Conservation (phyloP, 2,329 filamentous ascomycete genomes). For the Aspergillus awamori region DNA sequence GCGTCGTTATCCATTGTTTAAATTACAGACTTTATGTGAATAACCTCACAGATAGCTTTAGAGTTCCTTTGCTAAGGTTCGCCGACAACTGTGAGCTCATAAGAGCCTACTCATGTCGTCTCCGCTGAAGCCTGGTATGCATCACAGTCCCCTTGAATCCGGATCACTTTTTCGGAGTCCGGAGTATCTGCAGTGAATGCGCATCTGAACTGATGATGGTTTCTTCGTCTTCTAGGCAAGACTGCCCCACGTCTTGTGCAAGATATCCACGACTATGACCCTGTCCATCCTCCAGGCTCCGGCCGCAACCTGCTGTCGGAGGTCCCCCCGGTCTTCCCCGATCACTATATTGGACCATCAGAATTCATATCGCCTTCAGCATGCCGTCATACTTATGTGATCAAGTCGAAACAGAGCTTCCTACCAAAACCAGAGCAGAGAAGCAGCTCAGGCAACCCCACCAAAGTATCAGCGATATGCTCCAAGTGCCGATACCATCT, state of each 20-base stretch:
- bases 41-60: not conserved
- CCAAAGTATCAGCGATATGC: constrained; percentile 64
- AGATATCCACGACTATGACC: constrained; percentile 51
- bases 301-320: constrained; percentile 62
- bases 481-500: constrained; percentile 64
- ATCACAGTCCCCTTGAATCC: not conserved
- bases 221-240: constrained; percentile 46
- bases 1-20: not conserved
- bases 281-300: constrained; percentile 44
- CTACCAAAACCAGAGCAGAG: constrained; percentile 46
- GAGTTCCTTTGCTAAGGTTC: constrained; percentile 12
- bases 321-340: constrained; percentile 56
- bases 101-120: constrained; percentile 34
- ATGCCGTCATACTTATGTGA: constrained; percentile 63
- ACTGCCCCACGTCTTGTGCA: constrained; percentile 53
- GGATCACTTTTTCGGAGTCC: not conserved
- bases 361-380: constrained; percentile 45
- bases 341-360: constrained; percentile 37
- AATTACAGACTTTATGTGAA: constrained; percentile 17
- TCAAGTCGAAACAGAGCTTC: constrained; percentile 59
- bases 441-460: constrained; percentile 49
- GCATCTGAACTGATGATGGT: constrained; percentile 7
- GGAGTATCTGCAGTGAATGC: not conserved
- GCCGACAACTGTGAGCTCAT: constrained; percentile 18
- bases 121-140: constrained; percentile 38